Evolutionary conservation across 495 filamentous ascomycete genomes (phyloP), one percentile per base, ranked within the genome.

Genomic region (Penicillium mononematosum): DNA sequence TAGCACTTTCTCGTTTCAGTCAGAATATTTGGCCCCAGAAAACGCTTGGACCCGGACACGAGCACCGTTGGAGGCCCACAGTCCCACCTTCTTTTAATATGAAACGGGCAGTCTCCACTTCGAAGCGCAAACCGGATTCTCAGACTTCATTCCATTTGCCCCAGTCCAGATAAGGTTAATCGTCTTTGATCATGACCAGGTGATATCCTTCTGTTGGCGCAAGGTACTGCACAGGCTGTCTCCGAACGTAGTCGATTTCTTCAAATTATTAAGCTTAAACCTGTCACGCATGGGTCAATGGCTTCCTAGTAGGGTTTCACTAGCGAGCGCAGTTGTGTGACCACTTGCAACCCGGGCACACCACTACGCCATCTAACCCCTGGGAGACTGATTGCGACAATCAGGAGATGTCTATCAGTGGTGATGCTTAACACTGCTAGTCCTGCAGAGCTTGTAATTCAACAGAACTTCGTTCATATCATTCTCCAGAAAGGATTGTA

Each of bases 81-180:
- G 34, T 50, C 60, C 54, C 38, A 41, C 22, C 9, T 31, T 47
- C 45, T 22, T 53, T 56, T 48, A 46, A 61, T 19, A 54, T 64
- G 64, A 67, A 62, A 64, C 61, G 59, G 39, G 20, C 50, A 34
- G 63, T 56, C 19, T 60, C 64, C 58, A 61, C 54, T 42, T 39
- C 32, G 19, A 34, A 32, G 31, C 43, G 34, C 53, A 43, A 54
- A 43, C 44, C 53, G 11, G 22, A 49, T 54, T 48, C 5, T 31
- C 50, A 32, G 32, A 43, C 16, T 5, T 9, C 5, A 19, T 19
- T 22, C 45, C 22, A 31, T 61, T 50, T 43, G 50, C 34, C 22
- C 20, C 31, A 41, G 25, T 45, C 17, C 10, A 60, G 54, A 63
- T 66, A 58, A 63, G 57, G 52, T 53, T 50, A 27, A 38, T 38